Conservation (phyloP, 2,329 filamentous ascomycete species). For the Periconia macrospinosa region DNA sequence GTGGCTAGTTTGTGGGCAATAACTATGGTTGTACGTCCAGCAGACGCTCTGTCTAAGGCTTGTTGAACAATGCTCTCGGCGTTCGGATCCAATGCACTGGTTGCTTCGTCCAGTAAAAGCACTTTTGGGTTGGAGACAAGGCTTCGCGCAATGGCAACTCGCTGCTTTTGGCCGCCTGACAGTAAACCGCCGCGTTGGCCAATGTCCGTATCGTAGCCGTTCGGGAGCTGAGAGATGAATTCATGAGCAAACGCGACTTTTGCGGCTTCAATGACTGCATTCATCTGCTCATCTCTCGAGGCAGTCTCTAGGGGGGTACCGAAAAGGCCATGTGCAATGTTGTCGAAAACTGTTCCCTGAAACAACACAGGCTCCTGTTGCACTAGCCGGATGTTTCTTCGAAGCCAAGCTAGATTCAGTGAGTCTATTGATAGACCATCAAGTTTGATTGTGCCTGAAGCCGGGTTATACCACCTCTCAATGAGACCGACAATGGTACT, state of each 20-base stretch:
- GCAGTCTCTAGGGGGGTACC: conserved; percentile 60
- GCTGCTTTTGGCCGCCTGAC: conserved; percentile 90
- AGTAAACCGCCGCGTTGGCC: conserved; percentile 88
- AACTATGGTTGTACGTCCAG: conserved; percentile 85
- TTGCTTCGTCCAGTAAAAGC: conserved; percentile 87
- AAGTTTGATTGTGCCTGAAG: background rate
- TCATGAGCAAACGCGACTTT: conserved; percentile 91
- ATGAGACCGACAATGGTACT: conserved; percentile 89
- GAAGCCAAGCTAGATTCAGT: conserved; percentile 79
- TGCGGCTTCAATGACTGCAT: conserved; percentile 59
- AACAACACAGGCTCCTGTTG: conserved; percentile 91
- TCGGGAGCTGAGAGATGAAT: conserved; percentile 69
- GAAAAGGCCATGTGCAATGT: conserved; percentile 80
- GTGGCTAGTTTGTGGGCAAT: conserved; percentile 92
- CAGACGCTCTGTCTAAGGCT: conserved; percentile 74
- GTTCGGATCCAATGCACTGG: conserved; percentile 85
- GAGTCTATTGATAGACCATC: background rate
- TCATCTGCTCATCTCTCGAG: conserved; percentile 61
- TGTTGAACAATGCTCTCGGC: conserved; percentile 64
- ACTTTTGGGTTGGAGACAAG: conserved; percentile 86
- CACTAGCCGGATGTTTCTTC: conserved; percentile 73
- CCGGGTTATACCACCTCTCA: conserved; percentile 77
- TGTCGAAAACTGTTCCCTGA: conserved; percentile 80
- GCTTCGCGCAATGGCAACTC: conserved; percentile 86
- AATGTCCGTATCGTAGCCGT: conserved; percentile 83